Base-by-base conservation (phyloP, 2,329 filamentous ascomycete genomes). In the Fusarium chaquense region DNA sequence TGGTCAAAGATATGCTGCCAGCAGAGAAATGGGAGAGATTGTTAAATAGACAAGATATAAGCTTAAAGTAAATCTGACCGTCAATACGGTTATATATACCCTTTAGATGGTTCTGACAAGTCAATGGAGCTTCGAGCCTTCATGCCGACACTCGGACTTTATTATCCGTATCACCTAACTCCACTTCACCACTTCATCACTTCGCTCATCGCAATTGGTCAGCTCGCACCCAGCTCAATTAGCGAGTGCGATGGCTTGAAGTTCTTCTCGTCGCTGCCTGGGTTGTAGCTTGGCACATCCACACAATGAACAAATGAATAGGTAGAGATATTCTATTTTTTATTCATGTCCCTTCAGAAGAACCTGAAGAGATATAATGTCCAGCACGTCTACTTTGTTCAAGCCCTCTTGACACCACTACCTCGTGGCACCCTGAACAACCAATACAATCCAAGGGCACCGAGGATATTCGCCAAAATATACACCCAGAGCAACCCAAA, bases 401-500 rank as follows among this genome's bases (percentile, higher is more conserved):
- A 70, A 6, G 56, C 52, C 30, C 67, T 63, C 53, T 73, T 75
- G 0, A 75, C 64, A 18, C 74, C 74, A 6, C 72, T 73, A 1
- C 70, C 73, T 51, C 67, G 75, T 0, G 77, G 76, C 15, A 82
- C 76, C 16, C 80, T 64, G 3, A 75, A 76, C 54, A 83, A 49
- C 81, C 81, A 87, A 69, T 87, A 87, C 28, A 87, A 72, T 2
- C 78, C 75, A 18, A 86, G 73, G 0, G 85, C 83, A 2, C 79
- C 82, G 12, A 76, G 75, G 16, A 84, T 71, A 51, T 87, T 87
- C 67, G 86, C 84, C 5, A 79, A 74, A 35, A 86, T 79, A 58
- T 86, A 88, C 0, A 80, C 81, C 79, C 84, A 87, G 44, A 87
- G 75, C 5, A 89, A 76, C 0, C 86, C 86, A 57, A 84, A 86